Base-by-base conservation (phyloP, 768 basidiomycete genomes). In the Leccinellum luteum region DNA sequence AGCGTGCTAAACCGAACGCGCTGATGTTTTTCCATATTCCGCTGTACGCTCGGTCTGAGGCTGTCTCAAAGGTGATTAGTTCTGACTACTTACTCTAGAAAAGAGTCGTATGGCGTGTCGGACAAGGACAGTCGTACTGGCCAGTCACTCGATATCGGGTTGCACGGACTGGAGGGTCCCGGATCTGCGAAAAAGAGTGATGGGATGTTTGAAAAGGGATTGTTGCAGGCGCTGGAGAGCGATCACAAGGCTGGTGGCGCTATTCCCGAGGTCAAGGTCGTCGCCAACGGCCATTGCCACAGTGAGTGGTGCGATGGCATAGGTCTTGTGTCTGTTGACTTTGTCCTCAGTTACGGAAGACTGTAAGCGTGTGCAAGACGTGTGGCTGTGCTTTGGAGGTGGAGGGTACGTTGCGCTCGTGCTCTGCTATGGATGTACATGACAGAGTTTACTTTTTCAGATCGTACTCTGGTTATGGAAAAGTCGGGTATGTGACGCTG, bases 11-110 rank as follows among this genome's bases (percentile, higher is more conserved):
- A 72, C 96, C 96, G 1, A 98, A 98, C 66, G 96, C 93, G 0
- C 72, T 98, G 63, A 91, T 93, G 89, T 97, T 96, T 76, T 98
- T 97, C 85, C 96, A 98, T 64, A 98, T 99, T 48, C 96, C 96
- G 52, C 68, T 98, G 88, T 92, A 68, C 21, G 87, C 77, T 13
- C 5, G 6, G n/a, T n/a, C n/a, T n/a, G 25, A 21, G 10, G 3
- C 7, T 28, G 4, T 10, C 5, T 28, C 3, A 6, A 8, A 27
- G 6, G 10, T 14, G 45, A 48, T 8, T 13, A 15, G 17, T n/a
- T 25, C 38, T 58, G 2, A 50, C 45, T 21, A 15, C 17, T 25
- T 52, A 7, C 32, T 43, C 14, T 62, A 92, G 90, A 31, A 85
- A 83, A 51, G 92, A 95, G 72, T 80, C 92, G 1, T 95, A 91